Conservation (phyloP, 202 grass and related monocot species). For the Brachypodium distachyon region DNA sequence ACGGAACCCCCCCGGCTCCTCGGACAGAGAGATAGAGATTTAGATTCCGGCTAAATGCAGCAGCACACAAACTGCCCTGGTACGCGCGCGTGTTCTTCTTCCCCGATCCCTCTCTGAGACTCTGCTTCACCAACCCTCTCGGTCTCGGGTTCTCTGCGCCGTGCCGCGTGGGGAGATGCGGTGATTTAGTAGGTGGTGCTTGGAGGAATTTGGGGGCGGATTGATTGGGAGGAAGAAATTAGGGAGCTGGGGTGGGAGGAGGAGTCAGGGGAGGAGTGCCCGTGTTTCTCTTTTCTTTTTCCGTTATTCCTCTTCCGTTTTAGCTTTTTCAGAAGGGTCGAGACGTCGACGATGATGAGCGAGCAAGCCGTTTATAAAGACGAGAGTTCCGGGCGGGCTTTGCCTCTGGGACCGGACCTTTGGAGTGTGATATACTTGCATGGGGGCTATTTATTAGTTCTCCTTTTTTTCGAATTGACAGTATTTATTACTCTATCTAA, state of each 20-base stretch:
- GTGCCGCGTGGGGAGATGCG: conserved; percentile 4
- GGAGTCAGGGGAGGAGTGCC: not conserved
- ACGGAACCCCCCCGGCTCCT: not conserved
- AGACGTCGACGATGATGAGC: not conserved
- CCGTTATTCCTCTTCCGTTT: not conserved
- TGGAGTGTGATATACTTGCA: too few relatives aligned
- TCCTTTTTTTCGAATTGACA: not conserved
- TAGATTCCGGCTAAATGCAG: conserved; percentile 28
- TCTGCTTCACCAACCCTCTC: conserved; percentile 22
- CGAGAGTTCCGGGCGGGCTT: conserved; percentile 24
- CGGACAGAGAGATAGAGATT: conserved; percentile 1
- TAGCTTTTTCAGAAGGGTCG: not conserved
- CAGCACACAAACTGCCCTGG: not conserved
- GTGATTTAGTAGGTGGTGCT: conserved; percentile 16
- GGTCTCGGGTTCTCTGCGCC: not conserved
- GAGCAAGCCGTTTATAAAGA: not conserved
- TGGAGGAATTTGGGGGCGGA: conserved; percentile 6
- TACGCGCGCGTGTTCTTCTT: not conserved
- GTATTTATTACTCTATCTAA: not conserved
- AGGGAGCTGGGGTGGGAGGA: not conserved
- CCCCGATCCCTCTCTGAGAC: not conserved
- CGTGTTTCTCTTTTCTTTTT: not conserved
- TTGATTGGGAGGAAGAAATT: not conserved
- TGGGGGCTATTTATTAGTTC: not conserved
- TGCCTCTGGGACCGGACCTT: not conserved